These are phyloP conservation scores for Sphagnum tenellum DNA, from an alignment of 225 moss, liverwort and hornwort genomes.

Conservation along the genomic window DNA sequence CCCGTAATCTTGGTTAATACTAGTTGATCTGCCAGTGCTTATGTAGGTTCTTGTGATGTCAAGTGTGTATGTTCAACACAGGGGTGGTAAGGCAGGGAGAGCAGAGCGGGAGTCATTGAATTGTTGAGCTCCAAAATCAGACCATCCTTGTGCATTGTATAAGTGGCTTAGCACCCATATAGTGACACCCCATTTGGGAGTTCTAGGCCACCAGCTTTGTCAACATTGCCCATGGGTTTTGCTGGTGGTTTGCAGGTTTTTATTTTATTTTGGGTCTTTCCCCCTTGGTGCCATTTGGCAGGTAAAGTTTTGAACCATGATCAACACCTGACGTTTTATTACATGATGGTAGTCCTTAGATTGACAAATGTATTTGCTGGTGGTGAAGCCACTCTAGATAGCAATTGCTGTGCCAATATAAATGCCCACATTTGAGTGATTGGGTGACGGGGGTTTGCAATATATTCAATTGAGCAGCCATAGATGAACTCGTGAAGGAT, in stretches of 20 bases:
- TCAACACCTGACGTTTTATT: no score
- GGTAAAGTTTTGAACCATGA: conserved; percentile 25
- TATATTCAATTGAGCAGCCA: conserved; percentile 68
- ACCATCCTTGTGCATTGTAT: conserved; percentile 79
- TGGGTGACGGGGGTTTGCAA: conserved; percentile 20
- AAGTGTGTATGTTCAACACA: no score
- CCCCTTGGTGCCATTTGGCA: conserved; percentile 93
- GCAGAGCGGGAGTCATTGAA: conserved; percentile 61
- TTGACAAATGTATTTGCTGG: no score
- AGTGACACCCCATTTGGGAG: conserved; percentile 93
- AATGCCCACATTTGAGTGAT: no score
- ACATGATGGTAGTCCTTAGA: no score
- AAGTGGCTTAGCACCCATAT: conserved; percentile 92
- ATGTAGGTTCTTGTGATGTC: no score
- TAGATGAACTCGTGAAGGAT: conserved; percentile 90
- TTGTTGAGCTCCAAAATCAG: conserved; percentile 55
- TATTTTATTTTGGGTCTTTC: conserved; percentile 86
- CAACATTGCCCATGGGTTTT: no score
- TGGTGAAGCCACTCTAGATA: no score
- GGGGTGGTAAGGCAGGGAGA: conserved; percentile 35
- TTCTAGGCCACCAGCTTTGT: no score
- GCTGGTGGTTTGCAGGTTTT: conserved; percentile 50
- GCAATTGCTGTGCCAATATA: no score
- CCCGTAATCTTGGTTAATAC: no score
- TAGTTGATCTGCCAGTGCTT: no score